These are phyloP conservation scores for Neurospora sp. DNA, from an alignment of 495 filamentous ascomycete genomes.

Conservation along the genomic window DNA sequence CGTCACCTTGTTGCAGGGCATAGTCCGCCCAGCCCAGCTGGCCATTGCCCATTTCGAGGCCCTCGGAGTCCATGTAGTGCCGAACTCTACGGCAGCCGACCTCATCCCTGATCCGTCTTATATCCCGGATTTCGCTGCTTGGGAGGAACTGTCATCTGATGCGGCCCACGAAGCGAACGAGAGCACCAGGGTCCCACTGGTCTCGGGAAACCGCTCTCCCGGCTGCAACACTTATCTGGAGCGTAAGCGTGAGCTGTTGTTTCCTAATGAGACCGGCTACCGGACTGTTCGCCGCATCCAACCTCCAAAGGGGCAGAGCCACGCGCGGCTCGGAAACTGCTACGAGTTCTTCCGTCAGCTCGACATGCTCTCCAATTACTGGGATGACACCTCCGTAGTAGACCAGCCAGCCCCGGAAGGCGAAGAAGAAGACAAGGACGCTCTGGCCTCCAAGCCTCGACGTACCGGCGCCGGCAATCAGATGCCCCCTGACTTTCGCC, in stretches of 20 bases:
- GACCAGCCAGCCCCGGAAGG: constrained; percentile 2
- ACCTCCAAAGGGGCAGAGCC: constrained; percentile 34
- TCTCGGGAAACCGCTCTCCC: constrained; percentile 37
- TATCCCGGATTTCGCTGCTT: constrained; percentile 36
- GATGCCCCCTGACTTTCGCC: constrained; percentile 68
- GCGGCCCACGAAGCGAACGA: constrained; percentile 32
- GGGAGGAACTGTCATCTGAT: constrained; percentile 36
- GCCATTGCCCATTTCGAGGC: constrained; percentile 37
- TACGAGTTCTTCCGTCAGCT: constrained; percentile 49
- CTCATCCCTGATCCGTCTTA: constrained; percentile 38
- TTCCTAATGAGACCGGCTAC: constrained; percentile 40
- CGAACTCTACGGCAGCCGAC: constrained; percentile 30
- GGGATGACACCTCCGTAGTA: constrained; percentile 42
- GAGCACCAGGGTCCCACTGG: constrained; percentile 31
- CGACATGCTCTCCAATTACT: constrained; percentile 40
- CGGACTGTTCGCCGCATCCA: constrained; percentile 42
- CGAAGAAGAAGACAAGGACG: constrained; percentile 11
- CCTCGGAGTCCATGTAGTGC: constrained; percentile 39
- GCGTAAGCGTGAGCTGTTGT: constrained; percentile 39
- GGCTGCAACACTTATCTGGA: constrained; percentile 43
- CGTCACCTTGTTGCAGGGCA: constrained; percentile 32
- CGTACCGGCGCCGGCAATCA: constrained; percentile 54
- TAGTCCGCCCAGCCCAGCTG: constrained; percentile 39
- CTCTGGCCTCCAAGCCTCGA: constrained; percentile 7
- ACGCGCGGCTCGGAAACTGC: constrained; percentile 42